Percentiles rank a stretch among this genome's conserved stretches.
These are phyloP conservation scores for Hyaloraphidium curvatum DNA, from an alignment of 192 early-diverging fungal species.

Conservation along the genomic window DNA sequence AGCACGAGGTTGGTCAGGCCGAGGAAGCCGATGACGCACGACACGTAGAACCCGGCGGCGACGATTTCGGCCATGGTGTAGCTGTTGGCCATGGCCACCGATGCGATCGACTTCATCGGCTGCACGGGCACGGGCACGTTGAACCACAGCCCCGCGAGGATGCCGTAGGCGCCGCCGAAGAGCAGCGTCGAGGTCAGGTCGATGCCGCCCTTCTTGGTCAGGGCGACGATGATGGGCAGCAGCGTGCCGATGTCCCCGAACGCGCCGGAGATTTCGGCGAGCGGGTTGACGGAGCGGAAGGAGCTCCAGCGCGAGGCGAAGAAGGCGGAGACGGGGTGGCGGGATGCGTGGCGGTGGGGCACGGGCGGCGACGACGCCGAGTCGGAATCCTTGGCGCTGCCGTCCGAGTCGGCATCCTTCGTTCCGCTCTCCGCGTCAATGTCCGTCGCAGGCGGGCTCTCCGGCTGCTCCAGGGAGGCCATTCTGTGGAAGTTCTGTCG, in stretches of 20 bases:
- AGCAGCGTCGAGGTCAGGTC: conserved; percentile 57
- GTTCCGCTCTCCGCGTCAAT: too few relatives aligned
- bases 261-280: not conserved
- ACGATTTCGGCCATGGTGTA: conserved; percentile 50
- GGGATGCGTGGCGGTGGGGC: too few relatives aligned
- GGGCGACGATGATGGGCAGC: conserved; percentile 68
- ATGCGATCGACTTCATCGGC: conserved; percentile 79
- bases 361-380: too few relatives aligned
- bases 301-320: too few relatives aligned
- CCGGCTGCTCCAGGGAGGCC: too few relatives aligned
- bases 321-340: too few relatives aligned
- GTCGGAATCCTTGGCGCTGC: too few relatives aligned
- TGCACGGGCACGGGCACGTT: conserved; percentile 78
- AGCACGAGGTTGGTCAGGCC: conserved; percentile 47
- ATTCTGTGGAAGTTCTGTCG: too few relatives aligned
- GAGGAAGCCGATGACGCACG: conserved; percentile 39
- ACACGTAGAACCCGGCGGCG: conserved; percentile 47
- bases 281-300: too few relatives aligned
- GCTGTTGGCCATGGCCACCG: conserved; percentile 51
- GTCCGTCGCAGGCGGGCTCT: too few relatives aligned
- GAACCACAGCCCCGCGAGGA: conserved; percentile 52
- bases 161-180: conserved; percentile 80
- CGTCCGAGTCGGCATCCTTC: too few relatives aligned
- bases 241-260: conserved; percentile 33
- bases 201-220: conserved; percentile 49